These are phyloP conservation scores for Endocalyx cinctus DNA, from an alignment of 2,329 filamentous ascomycete species.

Conservation along the genomic window DNA sequence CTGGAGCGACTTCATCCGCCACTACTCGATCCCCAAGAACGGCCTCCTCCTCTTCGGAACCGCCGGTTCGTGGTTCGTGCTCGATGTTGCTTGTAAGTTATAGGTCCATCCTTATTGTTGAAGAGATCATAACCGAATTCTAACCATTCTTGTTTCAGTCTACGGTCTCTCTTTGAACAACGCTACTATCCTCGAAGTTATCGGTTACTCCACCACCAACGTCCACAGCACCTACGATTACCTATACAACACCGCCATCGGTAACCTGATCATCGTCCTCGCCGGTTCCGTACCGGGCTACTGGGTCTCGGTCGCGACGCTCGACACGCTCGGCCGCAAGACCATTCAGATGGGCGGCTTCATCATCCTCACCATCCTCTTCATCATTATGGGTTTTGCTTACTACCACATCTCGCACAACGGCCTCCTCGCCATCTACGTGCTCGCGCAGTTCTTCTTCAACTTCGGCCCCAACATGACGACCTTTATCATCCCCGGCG, in stretches of 20 bases:
- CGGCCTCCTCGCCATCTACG: slow-evolving; percentile 52
- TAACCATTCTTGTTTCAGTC: no score
- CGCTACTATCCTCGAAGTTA: slow-evolving; percentile 63
- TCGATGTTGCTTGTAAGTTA: slow-evolving; percentile 42
- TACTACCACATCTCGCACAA: slow-evolving; percentile 49
- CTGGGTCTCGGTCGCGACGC: slow-evolving; percentile 71
- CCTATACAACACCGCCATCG: slow-evolving; percentile 70
- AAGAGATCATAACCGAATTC: no score
- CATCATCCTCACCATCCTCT: slow-evolving; percentile 53
- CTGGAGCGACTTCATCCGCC: slow-evolving; percentile 64
- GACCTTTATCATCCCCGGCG: slow-evolving; percentile 53
- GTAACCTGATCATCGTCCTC: slow-evolving; percentile 73
- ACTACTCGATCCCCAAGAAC: slow-evolving; percentile 70
- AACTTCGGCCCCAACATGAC: slow-evolving; percentile 56
- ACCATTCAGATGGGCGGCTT: slow-evolving; percentile 68
- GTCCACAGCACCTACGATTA: slow-evolving; percentile 58
- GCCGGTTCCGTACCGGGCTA: slow-evolving; percentile 78
- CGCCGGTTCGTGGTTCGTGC: slow-evolving; percentile 76
- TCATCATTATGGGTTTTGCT: slow-evolving; percentile 57
- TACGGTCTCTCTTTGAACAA: slow-evolving; percentile 74
- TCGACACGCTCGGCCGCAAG: slow-evolving; percentile 73
- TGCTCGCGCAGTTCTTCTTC: slow-evolving; percentile 55
- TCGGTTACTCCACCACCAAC: slow-evolving; percentile 61
- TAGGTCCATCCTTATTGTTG: no score
- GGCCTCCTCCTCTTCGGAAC: slow-evolving; percentile 71